A percentile compares a stretch with the other conserved stretches of the same genome.
These are phyloP conservation scores for Nakazawaea laoshanensis DNA, from an alignment of 805 yeast species.

Conservation along the genomic window DNA sequence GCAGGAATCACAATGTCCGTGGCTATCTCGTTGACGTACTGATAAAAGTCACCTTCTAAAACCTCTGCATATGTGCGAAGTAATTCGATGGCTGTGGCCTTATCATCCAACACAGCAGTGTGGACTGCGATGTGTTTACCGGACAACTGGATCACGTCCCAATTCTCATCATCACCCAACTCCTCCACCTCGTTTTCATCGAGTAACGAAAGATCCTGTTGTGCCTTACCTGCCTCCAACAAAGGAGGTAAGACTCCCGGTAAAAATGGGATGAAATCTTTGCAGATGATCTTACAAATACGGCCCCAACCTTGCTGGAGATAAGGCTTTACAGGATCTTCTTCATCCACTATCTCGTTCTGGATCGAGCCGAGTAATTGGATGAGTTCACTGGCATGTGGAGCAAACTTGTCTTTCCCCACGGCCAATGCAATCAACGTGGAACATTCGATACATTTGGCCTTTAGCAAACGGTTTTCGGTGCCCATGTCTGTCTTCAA, in stretches of 20 bases:
- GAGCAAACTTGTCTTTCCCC: constrained; percentile 79
- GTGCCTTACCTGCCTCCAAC: constrained; percentile 74
- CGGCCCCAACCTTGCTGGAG: constrained; percentile 96
- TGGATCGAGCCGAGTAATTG: constrained; percentile 69
- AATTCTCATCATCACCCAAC: constrained; percentile 76
- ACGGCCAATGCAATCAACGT: constrained; percentile 92
- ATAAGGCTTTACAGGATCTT: constrained; percentile 82
- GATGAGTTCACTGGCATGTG: constrained; percentile 67
- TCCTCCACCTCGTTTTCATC: constrained; percentile 87
- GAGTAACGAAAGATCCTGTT: constrained; percentile 80
- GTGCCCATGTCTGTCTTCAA: constrained; percentile 70
- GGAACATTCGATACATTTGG: constrained; percentile 93
- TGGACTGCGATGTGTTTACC: constrained; percentile 95
- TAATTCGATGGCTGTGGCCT: constrained; percentile 85
- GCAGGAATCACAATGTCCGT: constrained; percentile 81
- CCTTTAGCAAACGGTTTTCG: constrained; percentile 73
- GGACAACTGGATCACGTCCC: constrained; percentile 87
- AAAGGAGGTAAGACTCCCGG: constrained; percentile 88
- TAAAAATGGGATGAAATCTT: constrained; percentile 76
- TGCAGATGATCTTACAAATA: constrained; percentile 77
- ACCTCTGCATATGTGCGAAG: constrained; percentile 78
- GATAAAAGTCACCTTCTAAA: constrained; percentile 73
- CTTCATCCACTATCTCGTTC: constrained; percentile 47
- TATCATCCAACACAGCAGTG: constrained; percentile 90
- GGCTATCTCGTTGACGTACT: constrained; percentile 73